Base-by-base conservation (phyloP, 176 grass and related monocot species). In the Themeda triandra region DNA sequence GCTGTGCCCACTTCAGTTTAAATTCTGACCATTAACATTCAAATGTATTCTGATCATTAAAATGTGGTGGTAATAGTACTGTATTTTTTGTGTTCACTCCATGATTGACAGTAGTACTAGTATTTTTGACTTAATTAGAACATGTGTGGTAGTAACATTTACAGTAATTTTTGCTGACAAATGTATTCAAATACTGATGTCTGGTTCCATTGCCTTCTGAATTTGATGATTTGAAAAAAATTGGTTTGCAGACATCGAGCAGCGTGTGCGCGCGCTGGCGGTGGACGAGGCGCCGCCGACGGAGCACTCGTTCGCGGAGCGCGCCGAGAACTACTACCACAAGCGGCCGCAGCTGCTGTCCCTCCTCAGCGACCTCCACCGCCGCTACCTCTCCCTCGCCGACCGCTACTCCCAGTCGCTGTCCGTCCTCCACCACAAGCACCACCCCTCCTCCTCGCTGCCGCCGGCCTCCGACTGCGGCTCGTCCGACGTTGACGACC, bases 321-420 rank as follows among this genome's bases (percentile, higher is more conserved):
- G 96, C 63, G 96, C 96, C 0, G 93, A 95, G 63, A 89, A 90
- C 82, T 95, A 98, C 87, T 98, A 98, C 82, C 69, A 89, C 44
- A 81, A 92, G 71, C 85, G 93, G 24, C 96, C 96, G 17, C 96
- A 98, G 73, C 91, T 98, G 73, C 81, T 95, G 18, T 75, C 96
- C 33, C 93, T 98, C 0, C 96, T 98, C 80, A 76, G 84, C 67
- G 93, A 98, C 69, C 93, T 98, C 73, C 89, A 92, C 89, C 84
- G 85, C 83, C 96, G 93, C 58, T 98, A 98, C 91, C 87, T 95
- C 87, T 95, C 87, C 96, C 91, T 98, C 54, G 96, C 96, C 48
- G 93, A 98, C 73, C 91, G 93, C 40, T 98, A 98, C 96, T 72
- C 89, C 30, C 93, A 93, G 76, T 85, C 91, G 10, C n/a, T 63